Evolutionary conservation across 2,329 filamentous ascomycete species (phyloP), one percentile per base, ranked within the genome.

Genomic region (Apiospora koreana): DNA sequence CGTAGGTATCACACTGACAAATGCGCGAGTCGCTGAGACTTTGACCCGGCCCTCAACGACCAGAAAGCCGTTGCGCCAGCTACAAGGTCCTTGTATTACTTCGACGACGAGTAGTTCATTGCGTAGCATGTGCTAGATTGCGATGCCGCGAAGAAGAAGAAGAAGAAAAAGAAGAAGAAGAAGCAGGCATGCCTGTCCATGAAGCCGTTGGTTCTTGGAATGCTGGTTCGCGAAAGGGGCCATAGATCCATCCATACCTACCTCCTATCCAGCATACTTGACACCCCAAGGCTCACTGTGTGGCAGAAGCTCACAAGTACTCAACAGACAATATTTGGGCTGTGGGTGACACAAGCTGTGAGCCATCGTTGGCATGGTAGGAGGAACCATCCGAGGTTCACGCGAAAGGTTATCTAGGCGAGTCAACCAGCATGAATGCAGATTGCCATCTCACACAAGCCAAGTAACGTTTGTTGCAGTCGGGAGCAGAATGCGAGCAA

Each of bases 301-400:
- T 8, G 50, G 3, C 16, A 35, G 46, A 50, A 5, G 25, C 25
- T 25, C 25, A 12, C 38, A 41, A 50, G 46, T n/a, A 41, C 38
- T 50, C 46, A n/a, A 50, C 23, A 9, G 25, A 31, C 48, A 54
- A 31, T 25, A 31, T 9, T 28, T 28, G 8, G n/a, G 18, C 54
- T 21, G 54, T 38, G 21, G 54, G 54, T 62, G 54, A 62, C 31
- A 62, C 54, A 10, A 23, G 31, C 31, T 21, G 54, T 38, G 31
- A 62, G 28, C 48, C 10, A 10, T 38, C 54, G 16, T 31, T 31
- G 18, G 18, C 21, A 38, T 62, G 54, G 54, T 38, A 62, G 54
- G 54, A n/a, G 54, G 50, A 58, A 23, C 16, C 54, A 62, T 62
- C 54, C 54, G 54, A 62, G 54, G 54, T 38, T n/a, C 54, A 62